Percentiles rank a stretch among this genome's conserved stretches.
Evolutionary conservation across 495 filamentous ascomycete genomes (phyloP).

Genomic region (Annulohypoxylon bovei): DNA sequence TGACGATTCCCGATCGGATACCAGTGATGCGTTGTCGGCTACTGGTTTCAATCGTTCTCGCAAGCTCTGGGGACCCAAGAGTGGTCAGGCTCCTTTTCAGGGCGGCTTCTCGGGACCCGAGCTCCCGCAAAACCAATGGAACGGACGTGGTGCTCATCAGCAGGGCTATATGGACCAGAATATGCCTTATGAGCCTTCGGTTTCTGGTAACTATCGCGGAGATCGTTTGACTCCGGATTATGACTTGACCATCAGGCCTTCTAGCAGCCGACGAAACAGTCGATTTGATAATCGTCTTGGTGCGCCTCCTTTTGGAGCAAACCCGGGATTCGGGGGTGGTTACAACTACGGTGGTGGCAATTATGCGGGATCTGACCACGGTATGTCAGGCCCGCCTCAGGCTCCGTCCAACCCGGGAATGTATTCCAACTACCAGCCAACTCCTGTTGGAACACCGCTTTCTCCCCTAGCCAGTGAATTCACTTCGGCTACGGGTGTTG

Average conservation of each 20-base stretch:
- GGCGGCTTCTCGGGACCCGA: constrained; percentile 50
- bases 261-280: constrained; percentile 49
- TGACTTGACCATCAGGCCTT: constrained; percentile 52
- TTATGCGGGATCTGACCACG: constrained; percentile 52
- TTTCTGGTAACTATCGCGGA: constrained; percentile 52
- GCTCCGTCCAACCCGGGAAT: constrained; percentile 56
- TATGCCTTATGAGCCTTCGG: constrained; percentile 42
- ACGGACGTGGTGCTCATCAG: constrained; percentile 49
- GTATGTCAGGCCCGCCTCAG: constrained; percentile 44
- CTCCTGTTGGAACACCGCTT: constrained; percentile 79
- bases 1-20: constrained; percentile 74
- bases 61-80: constrained; percentile 68
- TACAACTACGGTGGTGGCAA: constrained; percentile 42
- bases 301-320: constrained; percentile 33
- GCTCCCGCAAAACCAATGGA: constrained; percentile 51
- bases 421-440: constrained; percentile 73
- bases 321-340: constrained; percentile 23
- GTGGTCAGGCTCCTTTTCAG: constrained; percentile 47
- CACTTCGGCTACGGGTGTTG: constrained; percentile 54
- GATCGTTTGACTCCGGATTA: constrained; percentile 59
- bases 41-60: constrained; percentile 68
- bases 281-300: constrained; percentile 56
- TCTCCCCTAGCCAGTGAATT: constrained; percentile 90
- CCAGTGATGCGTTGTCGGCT: constrained; percentile 69
- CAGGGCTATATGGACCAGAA: constrained; percentile 46